Evolutionary conservation across 2,329 filamentous ascomycete species (phyloP).

Genomic region (Paecilomyces niveus): DNA sequence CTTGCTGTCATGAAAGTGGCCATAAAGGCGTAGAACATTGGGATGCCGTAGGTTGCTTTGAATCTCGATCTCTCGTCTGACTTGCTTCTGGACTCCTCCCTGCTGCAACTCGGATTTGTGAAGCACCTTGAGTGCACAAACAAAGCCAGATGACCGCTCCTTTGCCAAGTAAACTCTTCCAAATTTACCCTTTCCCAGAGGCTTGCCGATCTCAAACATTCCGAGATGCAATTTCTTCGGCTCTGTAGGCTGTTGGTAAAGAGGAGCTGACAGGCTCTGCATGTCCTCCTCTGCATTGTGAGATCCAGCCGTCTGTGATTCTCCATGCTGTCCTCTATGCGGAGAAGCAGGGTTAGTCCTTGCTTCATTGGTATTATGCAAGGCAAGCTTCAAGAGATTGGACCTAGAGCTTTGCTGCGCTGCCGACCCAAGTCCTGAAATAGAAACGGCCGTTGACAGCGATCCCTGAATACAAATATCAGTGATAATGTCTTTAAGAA

Average conservation of each 20-base stretch:
- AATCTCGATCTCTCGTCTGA: conserved; percentile 82
- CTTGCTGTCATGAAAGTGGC: conserved; percentile 84
- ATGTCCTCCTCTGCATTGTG: conserved; percentile 41
- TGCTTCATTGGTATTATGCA: conserved; percentile 68
- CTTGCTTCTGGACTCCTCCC: conserved; percentile 78
- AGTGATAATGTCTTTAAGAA: conserved; percentile 6
- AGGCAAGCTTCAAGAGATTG: conserved; percentile 77
- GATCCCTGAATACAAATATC: conserved; percentile 32
- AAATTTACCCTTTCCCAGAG: conserved; percentile 81
- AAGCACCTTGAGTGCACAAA: conserved; percentile 79
- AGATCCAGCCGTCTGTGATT: conserved; percentile 20
- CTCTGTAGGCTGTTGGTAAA: conserved; percentile 50
- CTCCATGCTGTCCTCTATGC: conserved; percentile 52
- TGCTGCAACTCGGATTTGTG: conserved; percentile 78
- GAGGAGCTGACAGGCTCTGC: conserved; percentile 30
- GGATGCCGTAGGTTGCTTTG: conserved; percentile 81
- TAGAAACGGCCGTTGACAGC: conserved; percentile 39
- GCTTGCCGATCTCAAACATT: conserved; percentile 90
- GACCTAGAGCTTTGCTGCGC: conserved; percentile 48
- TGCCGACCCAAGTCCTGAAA: conserved; percentile 41
- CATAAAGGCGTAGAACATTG: conserved; percentile 76
- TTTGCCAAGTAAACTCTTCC: conserved; percentile 79
- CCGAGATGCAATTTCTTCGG: conserved; percentile 68
- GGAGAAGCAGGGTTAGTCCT: conserved; percentile 51
- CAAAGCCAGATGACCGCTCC: conserved; percentile 70